These are phyloP conservation scores for Alnus glutinosa DNA, from an alignment of 306 rosid genomes.

Conservation along the genomic window DNA sequence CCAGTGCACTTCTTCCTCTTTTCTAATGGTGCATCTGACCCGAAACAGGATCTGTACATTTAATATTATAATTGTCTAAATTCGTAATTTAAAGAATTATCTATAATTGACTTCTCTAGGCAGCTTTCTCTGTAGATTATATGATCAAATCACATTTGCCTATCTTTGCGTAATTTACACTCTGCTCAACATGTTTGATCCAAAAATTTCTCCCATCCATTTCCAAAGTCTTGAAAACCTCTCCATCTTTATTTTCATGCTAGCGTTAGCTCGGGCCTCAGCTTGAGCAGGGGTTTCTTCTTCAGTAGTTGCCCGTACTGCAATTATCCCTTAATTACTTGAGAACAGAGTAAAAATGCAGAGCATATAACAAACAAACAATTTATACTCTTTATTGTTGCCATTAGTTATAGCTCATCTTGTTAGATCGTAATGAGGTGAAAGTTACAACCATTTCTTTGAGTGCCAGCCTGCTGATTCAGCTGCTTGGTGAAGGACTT, in stretches of 20 bases:
- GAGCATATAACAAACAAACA: background rate
- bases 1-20: background rate
- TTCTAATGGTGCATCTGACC: background rate
- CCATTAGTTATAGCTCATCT: background rate
- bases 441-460: conserved; percentile 29
- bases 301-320: conserved; percentile 39
- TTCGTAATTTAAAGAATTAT: background rate
- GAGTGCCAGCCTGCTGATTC: conserved; percentile 28
- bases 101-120: background rate
- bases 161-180: background rate
- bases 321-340: conserved; percentile 7
- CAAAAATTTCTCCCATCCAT: conserved; percentile 40
- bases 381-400: background rate
- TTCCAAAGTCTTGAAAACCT: conserved; percentile 46
- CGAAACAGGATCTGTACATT: background rate
- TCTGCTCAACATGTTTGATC: conserved; percentile 14
- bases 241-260: conserved; percentile 50
- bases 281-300: conserved; percentile 77
- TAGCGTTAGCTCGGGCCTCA: conserved; percentile 58
- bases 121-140: background rate
- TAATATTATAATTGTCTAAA: background rate
- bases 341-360: background rate
- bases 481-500: conserved; percentile 51
- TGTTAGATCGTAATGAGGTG: background rate
- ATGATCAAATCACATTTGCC: background rate